These are phyloP conservation scores for Sicyos baderoa DNA, from an alignment of 306 rosid species.

Conservation along the genomic window DNA sequence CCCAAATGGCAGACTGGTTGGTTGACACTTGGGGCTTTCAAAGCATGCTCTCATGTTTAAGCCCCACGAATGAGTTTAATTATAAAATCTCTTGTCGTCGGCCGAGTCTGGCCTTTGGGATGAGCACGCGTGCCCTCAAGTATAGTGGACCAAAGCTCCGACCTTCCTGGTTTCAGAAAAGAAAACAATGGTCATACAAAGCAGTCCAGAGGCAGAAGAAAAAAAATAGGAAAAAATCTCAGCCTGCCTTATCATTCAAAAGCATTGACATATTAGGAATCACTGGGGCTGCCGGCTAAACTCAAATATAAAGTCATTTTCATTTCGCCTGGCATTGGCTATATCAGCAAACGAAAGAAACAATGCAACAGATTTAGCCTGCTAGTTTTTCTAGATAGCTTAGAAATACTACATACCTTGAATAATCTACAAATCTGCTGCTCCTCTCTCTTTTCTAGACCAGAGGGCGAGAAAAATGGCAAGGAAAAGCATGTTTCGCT, in stretches of 20 bases:
- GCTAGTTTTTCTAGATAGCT: constrained; percentile 21
- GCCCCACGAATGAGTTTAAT: too few species aligned
- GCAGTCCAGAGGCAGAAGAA: background rate
- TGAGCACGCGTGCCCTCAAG: too few species aligned
- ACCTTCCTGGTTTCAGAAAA: too few species aligned
- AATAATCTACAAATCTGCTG: constrained; percentile 7
- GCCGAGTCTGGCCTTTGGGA: too few species aligned
- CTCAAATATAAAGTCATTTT: constrained; percentile 7
- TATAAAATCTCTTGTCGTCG: too few species aligned
- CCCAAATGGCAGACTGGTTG: too few species aligned
- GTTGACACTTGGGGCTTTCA: too few species aligned
- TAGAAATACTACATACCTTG: constrained; percentile 1
- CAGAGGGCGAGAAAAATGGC: constrained; percentile 35
- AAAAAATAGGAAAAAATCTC: background rate
- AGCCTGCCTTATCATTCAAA: background rate
- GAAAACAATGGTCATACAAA: background rate
- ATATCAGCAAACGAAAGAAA: constrained; percentile 23
- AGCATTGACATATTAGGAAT: background rate
- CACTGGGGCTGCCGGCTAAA: constrained; percentile 12
- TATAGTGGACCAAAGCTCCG: too few species aligned
- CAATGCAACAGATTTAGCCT: constrained; percentile 27
- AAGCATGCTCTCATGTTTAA: too few species aligned
- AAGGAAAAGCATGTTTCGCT: constrained; percentile 47
- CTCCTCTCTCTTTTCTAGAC: background rate
- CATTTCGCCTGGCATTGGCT: constrained; percentile 23